Evolutionary conservation across 352 stramenopile species (phyloP).

Genomic region (Phytopythium montanum): DNA sequence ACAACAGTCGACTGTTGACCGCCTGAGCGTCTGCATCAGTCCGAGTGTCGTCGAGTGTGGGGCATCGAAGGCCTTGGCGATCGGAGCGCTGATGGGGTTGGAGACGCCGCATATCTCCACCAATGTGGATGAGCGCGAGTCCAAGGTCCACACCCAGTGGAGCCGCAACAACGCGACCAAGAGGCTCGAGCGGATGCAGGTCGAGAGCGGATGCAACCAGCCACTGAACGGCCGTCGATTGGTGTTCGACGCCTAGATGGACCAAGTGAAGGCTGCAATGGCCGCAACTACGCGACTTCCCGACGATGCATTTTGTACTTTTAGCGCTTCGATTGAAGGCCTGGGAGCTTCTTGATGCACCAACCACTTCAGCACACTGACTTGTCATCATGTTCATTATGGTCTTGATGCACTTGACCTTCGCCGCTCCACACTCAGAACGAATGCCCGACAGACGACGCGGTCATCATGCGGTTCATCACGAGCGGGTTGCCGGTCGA

Average conservation of each 20-base stretch:
- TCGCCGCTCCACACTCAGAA: not conserved
- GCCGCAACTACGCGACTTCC: not conserved
- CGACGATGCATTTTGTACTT: not conserved
- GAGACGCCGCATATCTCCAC: no score
- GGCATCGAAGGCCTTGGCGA: no score
- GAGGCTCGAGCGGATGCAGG: not conserved
- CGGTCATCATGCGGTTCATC: constrained; percentile 43
- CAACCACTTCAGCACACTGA: no score
- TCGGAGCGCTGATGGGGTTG: no score
- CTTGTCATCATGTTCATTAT: no score
- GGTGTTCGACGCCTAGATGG: not conserved
- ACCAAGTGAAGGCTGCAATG: not conserved
- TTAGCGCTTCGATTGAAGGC: no score
- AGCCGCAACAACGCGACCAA: not conserved
- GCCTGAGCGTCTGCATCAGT: not conserved
- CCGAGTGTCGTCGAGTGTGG: not conserved
- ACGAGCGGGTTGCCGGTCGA: constrained; percentile 50
- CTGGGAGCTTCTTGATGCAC: no score
- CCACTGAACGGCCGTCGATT: not conserved
- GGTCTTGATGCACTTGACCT: not conserved
- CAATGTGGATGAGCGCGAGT: not conserved
- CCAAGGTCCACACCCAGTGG: not conserved
- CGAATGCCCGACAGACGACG: not conserved
- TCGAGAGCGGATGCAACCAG: not conserved
- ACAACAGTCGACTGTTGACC: not conserved